Base-by-base conservation (phyloP, 2,329 filamentous ascomycete genomes). In the Septoria linicola region DNA sequence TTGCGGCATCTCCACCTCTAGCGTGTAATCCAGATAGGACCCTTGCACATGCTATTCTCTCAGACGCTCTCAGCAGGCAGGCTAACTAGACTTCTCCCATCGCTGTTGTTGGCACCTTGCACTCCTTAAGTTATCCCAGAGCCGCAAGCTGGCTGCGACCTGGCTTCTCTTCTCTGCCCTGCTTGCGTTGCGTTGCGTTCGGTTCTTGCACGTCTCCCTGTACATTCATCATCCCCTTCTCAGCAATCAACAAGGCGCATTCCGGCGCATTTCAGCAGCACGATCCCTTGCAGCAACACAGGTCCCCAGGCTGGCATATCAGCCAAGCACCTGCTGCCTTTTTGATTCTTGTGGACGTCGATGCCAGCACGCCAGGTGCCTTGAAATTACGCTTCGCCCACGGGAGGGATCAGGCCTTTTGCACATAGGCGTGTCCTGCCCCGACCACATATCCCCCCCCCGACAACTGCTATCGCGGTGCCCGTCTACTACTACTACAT, bases 381-480 rank as follows among this genome's bases (percentile, higher is more conserved):
- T 41, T 40, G 51, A 52, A 46, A 58, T 58, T 57, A 51, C 44
- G 39, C 55, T 59, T 58, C 41, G 19, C 23, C 41, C 44, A 43
- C 52, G 52, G 54, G 54, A 63, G 59, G 57, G 59, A 59, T 61
- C 45, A 51, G 40, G 49, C 57, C 50, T 41, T 51, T 55, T 62
- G 56, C 59, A 58, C 58, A 60, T 61, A 62, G 53, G 5, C 48
- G 53, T 49, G 25, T 55, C 49, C 49, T 54, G 53, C 51, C 51
- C 40, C 49, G 43, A 52, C 52, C 54, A 59, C 59, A 63, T 61
- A 61, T 52, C 55, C 21, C 35, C 35, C 8, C 8, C 13, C 41
- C 45, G 51, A 19, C 36, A 30, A 54, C 54, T 56, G 42, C 54
- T 50, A 58, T 51, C 51, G 44, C 43, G 34, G 43, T 37, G 45